phyloP scores from a whole-genome alignment of 2,329 filamentous ascomycete species.

The Pseudogymnoascus sp. region DNA sequence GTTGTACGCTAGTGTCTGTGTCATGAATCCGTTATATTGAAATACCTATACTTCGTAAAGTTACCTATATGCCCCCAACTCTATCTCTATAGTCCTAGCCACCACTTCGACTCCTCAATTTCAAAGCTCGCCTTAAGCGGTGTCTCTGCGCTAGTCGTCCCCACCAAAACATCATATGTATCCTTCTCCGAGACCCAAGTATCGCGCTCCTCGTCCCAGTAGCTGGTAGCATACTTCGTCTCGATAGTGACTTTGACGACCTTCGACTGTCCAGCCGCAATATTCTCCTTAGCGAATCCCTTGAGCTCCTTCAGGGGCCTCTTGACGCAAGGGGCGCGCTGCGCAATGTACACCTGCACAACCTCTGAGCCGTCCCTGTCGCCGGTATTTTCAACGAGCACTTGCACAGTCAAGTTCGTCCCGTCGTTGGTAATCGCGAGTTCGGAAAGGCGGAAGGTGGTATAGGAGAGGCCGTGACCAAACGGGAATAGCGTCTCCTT shows the following conservation, averaged over 20 bases:
- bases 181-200: slow-evolving; percentile 61
- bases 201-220: slow-evolving; percentile 60
- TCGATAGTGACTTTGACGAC: slow-evolving; percentile 47
- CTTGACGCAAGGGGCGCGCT: slow-evolving; percentile 46
- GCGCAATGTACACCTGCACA: slow-evolving; percentile 48
- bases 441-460: slow-evolving; percentile 50
- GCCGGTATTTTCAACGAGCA: slow-evolving; percentile 55
- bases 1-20: neutral
- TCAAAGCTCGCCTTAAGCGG: slow-evolving; percentile 45
- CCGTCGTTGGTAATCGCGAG: slow-evolving; percentile 37
- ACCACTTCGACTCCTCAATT: slow-evolving; percentile 56
- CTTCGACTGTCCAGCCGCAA: slow-evolving; percentile 52
- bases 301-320: slow-evolving; percentile 54
- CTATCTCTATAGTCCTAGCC: slow-evolving; percentile 48
- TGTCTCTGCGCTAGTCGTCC: slow-evolving; percentile 45
- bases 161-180: slow-evolving; percentile 54
- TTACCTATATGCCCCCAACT: neutral
- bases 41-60: neutral
- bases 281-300: slow-evolving; percentile 55
- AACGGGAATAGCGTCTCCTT: neutral
- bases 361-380: slow-evolving; percentile 43
- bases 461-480: slow-evolving; percentile 72
- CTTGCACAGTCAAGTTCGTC: slow-evolving; percentile 41
- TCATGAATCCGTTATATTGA: neutral
- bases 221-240: slow-evolving; percentile 59